phyloP scores from a whole-genome alignment of 1,284 basidiomycete species.

The Trametes pubescens region DNA sequence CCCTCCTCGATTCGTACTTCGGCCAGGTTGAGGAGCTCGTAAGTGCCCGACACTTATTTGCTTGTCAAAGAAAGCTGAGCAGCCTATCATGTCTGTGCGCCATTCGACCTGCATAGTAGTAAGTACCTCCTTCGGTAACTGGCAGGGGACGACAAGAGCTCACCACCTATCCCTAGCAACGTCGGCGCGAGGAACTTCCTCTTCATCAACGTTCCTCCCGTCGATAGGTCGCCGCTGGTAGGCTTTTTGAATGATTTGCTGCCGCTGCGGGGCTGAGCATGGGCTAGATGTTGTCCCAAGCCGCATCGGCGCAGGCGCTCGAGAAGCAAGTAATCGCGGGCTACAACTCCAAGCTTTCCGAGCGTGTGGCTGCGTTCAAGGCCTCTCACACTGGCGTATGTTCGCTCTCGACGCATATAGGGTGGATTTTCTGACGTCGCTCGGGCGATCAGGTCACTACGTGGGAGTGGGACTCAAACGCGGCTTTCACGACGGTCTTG shows the following conservation, averaged over 20 bases:
- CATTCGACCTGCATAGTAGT: constrained; percentile 34
- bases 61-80: constrained; percentile 3
- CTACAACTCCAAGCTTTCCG: constrained; percentile 58
- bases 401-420: constrained; percentile 17
- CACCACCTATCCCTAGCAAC: constrained; percentile 37
- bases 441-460: constrained; percentile 50
- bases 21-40: constrained; percentile 62
- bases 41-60: constrained; percentile 33
- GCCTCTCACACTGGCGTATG: constrained; percentile 54
- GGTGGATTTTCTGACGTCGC: not conserved
- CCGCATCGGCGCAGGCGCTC: constrained; percentile 49
- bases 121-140: constrained; percentile 10
- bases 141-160: not conserved
- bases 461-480: constrained; percentile 60
- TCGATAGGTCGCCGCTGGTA: constrained; percentile 62
- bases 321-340: constrained; percentile 57
- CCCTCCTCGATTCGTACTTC: constrained; percentile 60
- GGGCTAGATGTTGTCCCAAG: constrained; percentile 57
- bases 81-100: not conserved
- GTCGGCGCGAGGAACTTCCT: constrained; percentile 67
- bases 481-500: constrained; percentile 60
- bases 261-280: not conserved
- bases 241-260: constrained; percentile 13
- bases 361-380: constrained; percentile 50
- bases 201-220: constrained; percentile 65